These are phyloP conservation scores for Clonostachys chloroleuca DNA, from an alignment of 2,329 filamentous ascomycete genomes.

Conservation along the genomic window DNA sequence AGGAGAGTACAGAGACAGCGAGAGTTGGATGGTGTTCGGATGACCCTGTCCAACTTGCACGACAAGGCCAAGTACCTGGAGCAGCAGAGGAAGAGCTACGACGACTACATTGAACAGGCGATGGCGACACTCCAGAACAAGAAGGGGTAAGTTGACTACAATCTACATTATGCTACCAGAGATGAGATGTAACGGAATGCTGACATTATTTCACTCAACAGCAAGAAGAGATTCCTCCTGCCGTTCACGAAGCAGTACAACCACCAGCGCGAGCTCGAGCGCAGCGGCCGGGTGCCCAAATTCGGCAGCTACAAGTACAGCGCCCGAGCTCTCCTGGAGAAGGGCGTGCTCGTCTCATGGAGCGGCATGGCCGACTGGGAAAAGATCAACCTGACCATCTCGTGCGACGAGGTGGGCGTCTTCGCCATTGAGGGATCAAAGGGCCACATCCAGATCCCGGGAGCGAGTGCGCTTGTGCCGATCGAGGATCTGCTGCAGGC, in stretches of 20 bases:
- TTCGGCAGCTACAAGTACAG: constrained; percentile 99
- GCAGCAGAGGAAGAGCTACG: constrained; percentile 93
- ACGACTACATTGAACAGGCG: constrained; percentile 98
- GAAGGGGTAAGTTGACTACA: constrained; percentile 62
- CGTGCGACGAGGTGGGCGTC: constrained; percentile 87
- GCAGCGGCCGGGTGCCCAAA: constrained; percentile 88
- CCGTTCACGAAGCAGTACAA: constrained; percentile 99
- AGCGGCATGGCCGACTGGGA: constrained; percentile 82
- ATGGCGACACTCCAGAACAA: constrained; percentile 97
- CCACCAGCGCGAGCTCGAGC: constrained; percentile 92
- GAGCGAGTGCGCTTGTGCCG: constrained; percentile 81
- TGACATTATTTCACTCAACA: constrained; percentile 16
- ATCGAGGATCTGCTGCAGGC: constrained; percentile 93
- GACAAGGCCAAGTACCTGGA: constrained; percentile 91
- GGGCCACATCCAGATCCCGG: constrained; percentile 93
- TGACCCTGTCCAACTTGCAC: constrained; percentile 71
- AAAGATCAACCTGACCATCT: constrained; percentile 90
- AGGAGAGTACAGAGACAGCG: constrained; percentile 86
- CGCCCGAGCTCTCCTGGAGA: constrained; percentile 81
- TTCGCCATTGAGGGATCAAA: constrained; percentile 90
- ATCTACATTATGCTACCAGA: not conserved
- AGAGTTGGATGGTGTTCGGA: constrained; percentile 79
- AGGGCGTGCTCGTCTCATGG: constrained; percentile 93
- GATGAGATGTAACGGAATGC: not conserved
- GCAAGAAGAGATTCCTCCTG: constrained; percentile 88